Percentiles rank a stretch among this genome's conserved stretches.
Evolutionary conservation across 805 yeast genomes (phyloP).

Genomic region (Yarrowia sp.): DNA sequence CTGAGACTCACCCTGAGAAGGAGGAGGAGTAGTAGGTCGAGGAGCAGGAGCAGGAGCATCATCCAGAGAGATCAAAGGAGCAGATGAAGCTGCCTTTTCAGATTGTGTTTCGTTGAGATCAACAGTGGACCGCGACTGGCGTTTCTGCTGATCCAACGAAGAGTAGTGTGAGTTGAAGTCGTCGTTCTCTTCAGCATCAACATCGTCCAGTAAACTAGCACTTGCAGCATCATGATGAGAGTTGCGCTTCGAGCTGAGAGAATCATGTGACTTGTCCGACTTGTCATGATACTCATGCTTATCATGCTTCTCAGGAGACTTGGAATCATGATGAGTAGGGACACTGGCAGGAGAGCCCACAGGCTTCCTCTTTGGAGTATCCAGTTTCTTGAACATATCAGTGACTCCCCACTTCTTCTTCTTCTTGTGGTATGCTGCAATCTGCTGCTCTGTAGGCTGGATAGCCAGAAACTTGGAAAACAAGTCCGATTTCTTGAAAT

Average conservation of each 20-base stretch:
- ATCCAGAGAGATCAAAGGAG: background rate
- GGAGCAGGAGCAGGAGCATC: background rate
- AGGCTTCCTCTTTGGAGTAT: background rate
- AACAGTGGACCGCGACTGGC: background rate
- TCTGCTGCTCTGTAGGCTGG: constrained; percentile 16
- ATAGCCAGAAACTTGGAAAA: constrained; percentile 45
- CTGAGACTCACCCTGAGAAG: constrained; percentile 28
- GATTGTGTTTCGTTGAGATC: constrained; percentile 8
- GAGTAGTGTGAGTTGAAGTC: constrained; percentile 7
- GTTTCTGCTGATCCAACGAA: background rate
- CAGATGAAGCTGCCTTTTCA: background rate
- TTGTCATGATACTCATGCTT: background rate
- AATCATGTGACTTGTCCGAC: background rate
- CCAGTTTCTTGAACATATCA: constrained; percentile 17
- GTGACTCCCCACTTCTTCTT: constrained; percentile 13
- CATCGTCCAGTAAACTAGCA: background rate
- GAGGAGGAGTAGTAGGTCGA: background rate
- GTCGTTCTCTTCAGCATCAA: background rate
- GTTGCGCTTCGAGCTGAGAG: background rate
- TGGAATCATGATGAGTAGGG: background rate
- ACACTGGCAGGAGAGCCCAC: background rate
- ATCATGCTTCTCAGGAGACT: background rate
- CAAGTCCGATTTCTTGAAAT: constrained; percentile 57
- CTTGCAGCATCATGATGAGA: background rate
- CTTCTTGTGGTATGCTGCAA: constrained; percentile 7